Percentiles rank a stretch among this genome's conserved stretches.
phyloP scores from a whole-genome alignment of 306 rosid genomes.

The Trifolium dubium region DNA sequence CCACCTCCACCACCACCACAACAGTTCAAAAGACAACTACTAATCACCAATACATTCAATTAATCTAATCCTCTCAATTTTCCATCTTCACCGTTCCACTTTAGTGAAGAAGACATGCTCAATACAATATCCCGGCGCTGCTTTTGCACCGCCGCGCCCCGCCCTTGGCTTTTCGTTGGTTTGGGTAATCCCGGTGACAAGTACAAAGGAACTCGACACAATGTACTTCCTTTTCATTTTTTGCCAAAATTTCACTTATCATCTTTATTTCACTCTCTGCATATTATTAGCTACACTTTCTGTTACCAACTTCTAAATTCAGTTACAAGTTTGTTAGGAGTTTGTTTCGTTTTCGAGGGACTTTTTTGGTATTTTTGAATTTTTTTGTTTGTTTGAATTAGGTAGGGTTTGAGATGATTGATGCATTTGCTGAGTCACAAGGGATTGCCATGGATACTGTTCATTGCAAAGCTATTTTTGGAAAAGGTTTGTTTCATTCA shows the following conservation, averaged over 20 bases:
- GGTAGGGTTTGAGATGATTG: slow-evolving; percentile 93
- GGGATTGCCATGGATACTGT: slow-evolving; percentile 64
- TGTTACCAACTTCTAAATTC: not conserved
- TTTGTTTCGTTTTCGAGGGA: not conserved
- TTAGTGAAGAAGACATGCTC: slow-evolving; percentile 49
- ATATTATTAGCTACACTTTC: not conserved
- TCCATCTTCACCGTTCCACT: slow-evolving; percentile 14
- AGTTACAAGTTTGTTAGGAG: slow-evolving; percentile 19
- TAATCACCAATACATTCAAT: not conserved
- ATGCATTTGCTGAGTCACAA: slow-evolving; percentile 72
- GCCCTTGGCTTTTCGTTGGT: slow-evolving; percentile 86
- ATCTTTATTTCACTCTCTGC: not conserved
- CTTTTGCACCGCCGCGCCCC: slow-evolving; percentile 54
- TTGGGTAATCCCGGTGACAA: slow-evolving; percentile 92
- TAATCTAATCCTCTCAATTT: too few species aligned
- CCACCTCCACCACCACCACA: not conserved
- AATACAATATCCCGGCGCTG: slow-evolving; percentile 52
- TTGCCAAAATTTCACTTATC: not conserved
- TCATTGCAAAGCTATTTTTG: slow-evolving; percentile 85
- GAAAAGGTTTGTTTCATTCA: slow-evolving; percentile 57
- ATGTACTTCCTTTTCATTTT: slow-evolving; percentile 45
- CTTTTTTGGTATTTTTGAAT: not conserved
- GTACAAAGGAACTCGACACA: slow-evolving; percentile 85
- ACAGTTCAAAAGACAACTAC: not conserved
- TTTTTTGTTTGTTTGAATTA: slow-evolving; percentile 39